Conservation (phyloP, 2,329 filamentous ascomycete species). For the Diaporthe sp. region DNA sequence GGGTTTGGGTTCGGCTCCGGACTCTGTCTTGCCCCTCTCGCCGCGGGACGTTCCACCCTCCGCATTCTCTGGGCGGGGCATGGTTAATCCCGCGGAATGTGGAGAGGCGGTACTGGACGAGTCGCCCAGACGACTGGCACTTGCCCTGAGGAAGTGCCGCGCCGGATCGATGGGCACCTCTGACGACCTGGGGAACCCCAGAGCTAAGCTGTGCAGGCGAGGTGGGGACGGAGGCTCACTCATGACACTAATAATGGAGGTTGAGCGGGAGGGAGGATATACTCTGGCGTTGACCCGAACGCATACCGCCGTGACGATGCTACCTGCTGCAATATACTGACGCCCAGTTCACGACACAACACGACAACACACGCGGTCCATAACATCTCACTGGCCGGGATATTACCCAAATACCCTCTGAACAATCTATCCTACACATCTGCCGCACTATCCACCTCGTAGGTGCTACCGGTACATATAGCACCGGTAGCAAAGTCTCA, state of each 20-base stretch:
- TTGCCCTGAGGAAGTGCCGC: neutral
- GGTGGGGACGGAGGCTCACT: neutral
- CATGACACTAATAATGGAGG: neutral
- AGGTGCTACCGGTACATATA: neutral
- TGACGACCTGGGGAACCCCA: neutral
- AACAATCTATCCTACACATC: neutral
- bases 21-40: neutral
- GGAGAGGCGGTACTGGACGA: neutral
- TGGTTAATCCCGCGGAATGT: slow-evolving; percentile 23
- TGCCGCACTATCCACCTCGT: neutral
- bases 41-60: neutral
- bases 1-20: neutral
- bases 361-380: neutral
- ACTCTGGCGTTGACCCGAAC: neutral
- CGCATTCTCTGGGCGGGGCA: neutral
- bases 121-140: neutral
- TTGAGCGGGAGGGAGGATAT: neutral
- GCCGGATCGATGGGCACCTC: neutral
- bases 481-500: neutral
- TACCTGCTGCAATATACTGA: neutral
- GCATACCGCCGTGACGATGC: too few relatives aligned
- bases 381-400: neutral
- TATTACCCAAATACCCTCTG: neutral
- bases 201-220: neutral
- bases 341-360: too few relatives aligned